Percentiles rank a stretch among this genome's conserved stretches.
Evolutionary conservation across 805 yeast genomes (phyloP).

Genomic region (Geotrichum ghanense): DNA sequence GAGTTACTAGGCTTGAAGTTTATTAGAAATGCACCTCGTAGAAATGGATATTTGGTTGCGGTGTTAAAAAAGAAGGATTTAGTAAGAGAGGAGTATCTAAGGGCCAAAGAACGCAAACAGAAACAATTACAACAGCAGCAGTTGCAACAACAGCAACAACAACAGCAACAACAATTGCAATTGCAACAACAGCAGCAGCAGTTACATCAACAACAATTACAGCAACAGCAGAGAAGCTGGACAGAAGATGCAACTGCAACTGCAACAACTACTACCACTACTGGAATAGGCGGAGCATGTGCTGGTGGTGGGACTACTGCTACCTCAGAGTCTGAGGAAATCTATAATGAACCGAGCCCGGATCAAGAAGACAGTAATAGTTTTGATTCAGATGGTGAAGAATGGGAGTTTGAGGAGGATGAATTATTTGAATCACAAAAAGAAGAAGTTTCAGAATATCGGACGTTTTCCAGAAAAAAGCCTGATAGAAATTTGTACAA

Average conservation of each 20-base stretch:
- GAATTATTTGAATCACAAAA: neutral
- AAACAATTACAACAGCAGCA: neutral
- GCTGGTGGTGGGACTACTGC: neutral
- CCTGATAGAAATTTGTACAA: no score
- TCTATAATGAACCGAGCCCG: no score
- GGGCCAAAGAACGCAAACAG: neutral
- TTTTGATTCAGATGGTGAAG: neutral
- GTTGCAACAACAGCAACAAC: conserved; percentile 2
- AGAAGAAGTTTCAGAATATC: neutral
- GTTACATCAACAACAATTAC: neutral
- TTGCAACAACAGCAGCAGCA: neutral
- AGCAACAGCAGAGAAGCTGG: neutral
- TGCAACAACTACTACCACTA: neutral
- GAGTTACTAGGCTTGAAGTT: neutral
- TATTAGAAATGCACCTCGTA: neutral
- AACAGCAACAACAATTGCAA: neutral
- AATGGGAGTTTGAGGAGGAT: neutral
- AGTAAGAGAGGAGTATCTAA: neutral
- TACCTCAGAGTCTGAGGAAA: neutral
- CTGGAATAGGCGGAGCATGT: neutral
- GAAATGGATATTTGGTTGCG: neutral
- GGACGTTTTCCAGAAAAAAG: neutral
- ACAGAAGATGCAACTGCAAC: neutral
- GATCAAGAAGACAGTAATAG: no score
- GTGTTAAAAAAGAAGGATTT: neutral